Base-by-base conservation (phyloP, 306 rosid genomes). In the Lotus japonicus region DNA sequence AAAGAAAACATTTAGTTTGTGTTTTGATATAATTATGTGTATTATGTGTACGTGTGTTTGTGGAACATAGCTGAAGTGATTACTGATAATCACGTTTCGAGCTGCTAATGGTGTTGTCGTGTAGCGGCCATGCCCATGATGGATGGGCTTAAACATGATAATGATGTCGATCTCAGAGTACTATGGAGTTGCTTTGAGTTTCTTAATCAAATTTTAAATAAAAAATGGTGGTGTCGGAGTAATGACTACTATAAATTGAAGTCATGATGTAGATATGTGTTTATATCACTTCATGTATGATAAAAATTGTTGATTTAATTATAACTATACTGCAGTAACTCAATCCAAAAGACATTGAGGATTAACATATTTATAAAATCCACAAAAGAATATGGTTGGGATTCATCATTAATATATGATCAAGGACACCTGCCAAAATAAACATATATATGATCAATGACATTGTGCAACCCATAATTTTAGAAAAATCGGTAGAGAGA, bases 141-240 rank as follows among this genome's bases (percentile, higher is more conserved):
- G 74, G 56, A 60, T 50, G 74, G 53, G 58, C 51, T 79, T 63
- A 9, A 66, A 70, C 2, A 58, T 50, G 50, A 79, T 66, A 60
- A 79, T 76, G 3, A 21, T 21, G 23, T 21, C 23, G 3, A 21
- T 21, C 45, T 51, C 53, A 66, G 76, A 79, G 81, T 83, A 79
- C 72, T 7, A 26, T 35, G 72, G 56, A 58, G 70, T 48, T 44
- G 61, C 56, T 65, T 53, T 72, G 14, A 50, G 48, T 28, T 6
- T 42, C 48, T 57, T 49, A 21, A 16, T 16, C 38, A 58, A 56
- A 4, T 39, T 54, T 56, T 44, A 18, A 58, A 62, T 33, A 33
- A 45, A 5, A 64, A 57, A 57, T 42, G 4, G 23, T 21, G 23
- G 23, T 21, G 23, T 21, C 2, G 2, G 4, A 31, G 11, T n/a